A percentile compares a stretch with the other conserved stretches of the same genome.
phyloP scores from a whole-genome alignment of 345 rosid genomes.

The Populus davidiana region DNA sequence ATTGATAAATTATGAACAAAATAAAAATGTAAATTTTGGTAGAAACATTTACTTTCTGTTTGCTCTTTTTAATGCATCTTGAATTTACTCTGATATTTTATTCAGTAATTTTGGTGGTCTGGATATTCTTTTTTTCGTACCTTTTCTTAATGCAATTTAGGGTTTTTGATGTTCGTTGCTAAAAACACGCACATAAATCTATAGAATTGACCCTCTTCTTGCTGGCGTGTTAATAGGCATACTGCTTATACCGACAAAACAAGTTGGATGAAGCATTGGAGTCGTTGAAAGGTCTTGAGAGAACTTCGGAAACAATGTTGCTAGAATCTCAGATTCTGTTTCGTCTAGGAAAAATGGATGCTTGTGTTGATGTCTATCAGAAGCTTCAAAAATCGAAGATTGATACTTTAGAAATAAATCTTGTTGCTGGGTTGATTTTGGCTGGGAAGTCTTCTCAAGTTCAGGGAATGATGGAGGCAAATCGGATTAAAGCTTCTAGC shows the following conservation, averaged over 20 bases:
- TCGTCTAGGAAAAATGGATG: conserved; percentile 72
- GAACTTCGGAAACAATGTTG: conserved; percentile 48
- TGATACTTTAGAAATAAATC: conserved; percentile 61
- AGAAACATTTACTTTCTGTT: no score
- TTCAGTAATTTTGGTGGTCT: no score
- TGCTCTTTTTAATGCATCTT: no score
- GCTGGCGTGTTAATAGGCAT: conserved; percentile 46
- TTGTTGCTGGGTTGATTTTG: conserved; percentile 67
- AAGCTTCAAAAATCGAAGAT: conserved; percentile 55
- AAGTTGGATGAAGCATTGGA: conserved; percentile 72
- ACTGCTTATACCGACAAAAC: conserved; percentile 89
- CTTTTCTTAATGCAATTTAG: neutral
- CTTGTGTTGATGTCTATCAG: conserved; percentile 61
- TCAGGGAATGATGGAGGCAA: conserved; percentile 54
- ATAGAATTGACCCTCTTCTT: neutral
- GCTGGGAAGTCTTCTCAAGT: conserved; percentile 81
- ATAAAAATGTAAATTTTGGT: no score
- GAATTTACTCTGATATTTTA: no score
- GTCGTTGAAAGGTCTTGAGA: conserved; percentile 51
- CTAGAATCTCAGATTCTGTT: conserved; percentile 83
- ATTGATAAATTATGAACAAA: no score
- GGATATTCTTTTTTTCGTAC: no score
- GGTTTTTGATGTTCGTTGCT: neutral
- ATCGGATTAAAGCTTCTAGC: conserved; percentile 66
- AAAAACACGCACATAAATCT: neutral